Percentiles rank a stretch among this genome's conserved stretches.
Evolutionary conservation across 192 early-diverging fungal species (phyloP).

Genomic region (Spizellomyces sp.): DNA sequence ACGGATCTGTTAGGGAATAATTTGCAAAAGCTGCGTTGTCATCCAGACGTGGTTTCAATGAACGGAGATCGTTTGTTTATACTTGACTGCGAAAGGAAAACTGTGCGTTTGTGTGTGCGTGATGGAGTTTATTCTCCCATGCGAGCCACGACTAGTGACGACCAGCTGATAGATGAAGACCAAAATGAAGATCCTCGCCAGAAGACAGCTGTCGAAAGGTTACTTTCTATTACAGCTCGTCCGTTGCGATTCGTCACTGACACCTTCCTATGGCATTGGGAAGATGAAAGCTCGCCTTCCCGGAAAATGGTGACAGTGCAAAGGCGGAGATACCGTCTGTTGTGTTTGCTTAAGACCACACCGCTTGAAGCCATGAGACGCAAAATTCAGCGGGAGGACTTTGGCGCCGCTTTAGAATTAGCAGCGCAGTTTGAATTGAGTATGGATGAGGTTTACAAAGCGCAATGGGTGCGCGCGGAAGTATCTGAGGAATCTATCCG

Average conservation of each 20-base stretch:
- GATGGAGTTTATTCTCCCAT: neutral
- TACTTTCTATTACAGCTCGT: conserved; percentile 9
- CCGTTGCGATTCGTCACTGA: conserved; percentile 26
- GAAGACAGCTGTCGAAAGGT: too few species aligned
- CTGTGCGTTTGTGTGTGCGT: conserved; percentile 3
- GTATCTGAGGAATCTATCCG: conserved; percentile 42
- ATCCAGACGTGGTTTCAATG: conserved; percentile 16
- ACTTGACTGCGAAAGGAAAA: neutral
- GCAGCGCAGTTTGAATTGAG: conserved; percentile 54
- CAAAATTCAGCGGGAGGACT: conserved; percentile 54
- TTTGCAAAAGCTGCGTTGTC: neutral
- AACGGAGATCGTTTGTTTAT: conserved; percentile 28
- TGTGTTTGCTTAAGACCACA: conserved; percentile 38
- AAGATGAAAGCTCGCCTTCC: conserved; percentile 22
- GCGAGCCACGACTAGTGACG: neutral
- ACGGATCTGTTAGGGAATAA: neutral
- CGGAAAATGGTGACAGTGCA: neutral
- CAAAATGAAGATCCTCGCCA: too few species aligned
- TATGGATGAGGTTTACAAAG: conserved; percentile 65
- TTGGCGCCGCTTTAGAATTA: conserved; percentile 57
- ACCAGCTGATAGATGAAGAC: too few species aligned
- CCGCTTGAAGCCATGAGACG: conserved; percentile 56
- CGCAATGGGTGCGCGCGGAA: conserved; percentile 53
- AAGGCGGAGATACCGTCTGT: conserved; percentile 7
- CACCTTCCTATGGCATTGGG: conserved; percentile 40